Evolutionary conservation across 805 yeast genomes (phyloP), one percentile per base, ranked within the genome.

Genomic region (Candida mattraensis): DNA sequence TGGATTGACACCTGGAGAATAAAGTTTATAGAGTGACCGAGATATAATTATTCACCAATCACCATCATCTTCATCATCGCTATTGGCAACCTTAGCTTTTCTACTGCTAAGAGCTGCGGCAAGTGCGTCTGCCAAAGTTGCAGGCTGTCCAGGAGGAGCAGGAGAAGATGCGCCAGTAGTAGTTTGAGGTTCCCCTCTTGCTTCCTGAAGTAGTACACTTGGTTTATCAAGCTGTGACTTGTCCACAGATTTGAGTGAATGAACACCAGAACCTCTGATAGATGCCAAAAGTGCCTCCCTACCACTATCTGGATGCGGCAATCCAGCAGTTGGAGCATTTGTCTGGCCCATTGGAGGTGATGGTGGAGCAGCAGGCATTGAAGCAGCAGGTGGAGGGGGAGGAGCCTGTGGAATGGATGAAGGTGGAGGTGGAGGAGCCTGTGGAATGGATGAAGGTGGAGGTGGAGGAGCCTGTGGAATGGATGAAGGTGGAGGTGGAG

Each of bases 231-330:
- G 64, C 50, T 83, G 88, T 0, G 87, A 61, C 60, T 88, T 91
- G 59, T 91, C 97, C 2, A 83, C 83, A 56, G 81, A 87, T 45
- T 71, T 77, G 47, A 91, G 71, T 5, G 76, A 53, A 0, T 83
- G 81, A 4, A 89, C 24, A 23, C 91, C 89, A 0, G 96, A 80
- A 24, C 81, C 77, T 49, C 96, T 72, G 48, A 91, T 91, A 1
- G 97, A 87, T 0, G 94, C 85, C 41, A 91, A 66, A 26, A 91
- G 69, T 0, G 95, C 95, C 58, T 85, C 95, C 49, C 95, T 69
- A 0, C 80, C 81, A 2, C 67, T 63, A 47, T 72, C 88, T 64
- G 78, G 36, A 44, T 53, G 37, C 53, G 69, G 44, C 34, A 62
- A 7, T 71, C 65, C 58, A 4, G 61, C 59, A 14, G 66, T 64